Conservation (phyloP, 306 rosid species). For the Neltuma alba region DNA sequence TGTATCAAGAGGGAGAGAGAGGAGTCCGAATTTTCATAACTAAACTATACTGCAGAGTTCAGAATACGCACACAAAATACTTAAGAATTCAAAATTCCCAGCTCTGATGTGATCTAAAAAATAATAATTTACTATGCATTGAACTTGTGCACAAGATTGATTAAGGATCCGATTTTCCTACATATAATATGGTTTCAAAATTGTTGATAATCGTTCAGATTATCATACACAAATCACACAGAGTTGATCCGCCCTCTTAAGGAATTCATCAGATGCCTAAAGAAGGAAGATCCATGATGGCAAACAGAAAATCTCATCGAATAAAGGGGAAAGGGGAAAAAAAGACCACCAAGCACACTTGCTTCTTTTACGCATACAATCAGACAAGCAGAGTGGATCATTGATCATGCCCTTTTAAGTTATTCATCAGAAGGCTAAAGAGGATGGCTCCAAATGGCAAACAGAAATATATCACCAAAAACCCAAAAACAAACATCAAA, state of each 20-base stretch:
- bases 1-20: too few relatives aligned
- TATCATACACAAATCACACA: neutral
- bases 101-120: neutral
- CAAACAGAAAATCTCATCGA: neutral
- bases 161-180: neutral
- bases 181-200: neutral
- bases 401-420: neutral
- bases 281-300: neutral
- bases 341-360: neutral
- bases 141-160: neutral
- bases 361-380: neutral
- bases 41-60: neutral
- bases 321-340: neutral
- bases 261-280: neutral
- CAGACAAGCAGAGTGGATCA: neutral
- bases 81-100: constrained; percentile 10
- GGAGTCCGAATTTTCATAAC: too few relatives aligned
- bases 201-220: neutral
- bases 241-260: neutral
- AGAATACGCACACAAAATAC: neutral
- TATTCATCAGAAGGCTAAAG: neutral
- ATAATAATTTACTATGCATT: neutral
- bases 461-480: neutral
- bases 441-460: neutral
- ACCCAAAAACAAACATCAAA: neutral